Evolutionary conservation across 1,139 yeast species (phyloP).

Genomic region (Yamadazyma sp.): DNA sequence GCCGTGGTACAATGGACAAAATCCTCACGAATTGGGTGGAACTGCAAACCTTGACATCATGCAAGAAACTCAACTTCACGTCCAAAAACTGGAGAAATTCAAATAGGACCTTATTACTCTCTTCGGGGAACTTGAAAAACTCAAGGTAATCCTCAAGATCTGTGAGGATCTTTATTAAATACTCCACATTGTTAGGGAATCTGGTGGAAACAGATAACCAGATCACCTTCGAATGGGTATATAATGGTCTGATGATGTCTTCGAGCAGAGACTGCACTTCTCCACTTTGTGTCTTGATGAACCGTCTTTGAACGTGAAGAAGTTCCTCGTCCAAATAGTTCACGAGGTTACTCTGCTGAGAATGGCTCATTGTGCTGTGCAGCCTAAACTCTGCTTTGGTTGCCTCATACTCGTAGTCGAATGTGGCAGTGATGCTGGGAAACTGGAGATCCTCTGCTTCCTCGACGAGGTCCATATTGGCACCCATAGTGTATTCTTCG

Average conservation of each 20-base stretch:
- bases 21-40: conserved; percentile 50
- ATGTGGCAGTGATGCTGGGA: conserved; percentile 9
- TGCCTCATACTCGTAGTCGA: conserved; percentile 14
- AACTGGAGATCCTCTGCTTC: conserved; percentile 4
- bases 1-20: conserved; percentile 45
- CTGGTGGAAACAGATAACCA: conserved; percentile 51
- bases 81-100: conserved; percentile 14
- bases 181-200: conserved; percentile 55
- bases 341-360: conserved; percentile 62
- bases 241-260: conserved; percentile 46
- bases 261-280: conserved; percentile 31
- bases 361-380: conserved; percentile 15
- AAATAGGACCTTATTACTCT: conserved; percentile 10
- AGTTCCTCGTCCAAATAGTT: conserved; percentile 61
- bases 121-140: conserved; percentile 33
- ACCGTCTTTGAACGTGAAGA: conserved; percentile 59
- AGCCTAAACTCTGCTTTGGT: conserved; percentile 5
- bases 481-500: neutral
- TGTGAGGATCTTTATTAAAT: conserved; percentile 60
- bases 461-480: neutral
- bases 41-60: conserved; percentile 21
- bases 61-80: conserved; percentile 11
- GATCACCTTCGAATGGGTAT: conserved; percentile 48
- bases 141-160: conserved; percentile 63
- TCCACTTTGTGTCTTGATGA: conserved; percentile 59